Base-by-base conservation (phyloP, 148 eudicot genomes). In the Vaccinium corymbosum region DNA sequence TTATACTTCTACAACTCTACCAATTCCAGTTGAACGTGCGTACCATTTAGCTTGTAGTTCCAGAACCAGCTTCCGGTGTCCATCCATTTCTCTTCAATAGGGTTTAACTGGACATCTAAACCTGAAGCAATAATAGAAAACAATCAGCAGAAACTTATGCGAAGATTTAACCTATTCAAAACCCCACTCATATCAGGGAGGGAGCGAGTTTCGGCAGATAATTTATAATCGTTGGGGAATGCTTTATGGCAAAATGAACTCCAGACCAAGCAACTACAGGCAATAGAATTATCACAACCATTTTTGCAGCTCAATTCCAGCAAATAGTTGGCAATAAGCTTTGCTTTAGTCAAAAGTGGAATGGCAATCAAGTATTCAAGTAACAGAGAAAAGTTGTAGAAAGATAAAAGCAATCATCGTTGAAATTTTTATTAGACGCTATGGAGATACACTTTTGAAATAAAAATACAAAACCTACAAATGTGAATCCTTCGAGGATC, bases 31-130 rank as follows among this genome's bases (percentile, higher is more conserved):
- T 92, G 90, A 86, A 97, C 79, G 78, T 91, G 98, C 64, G 88
- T 80, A 84, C 93, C 98, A 8, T 85, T 91, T 87, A 89, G 85
- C 83, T 87, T 89, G 93, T 97, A 95, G 78, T 83, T 89, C 99
- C 99, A 97, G 84, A 82, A 93, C 99, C 98, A 97, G 91, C 95
- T 94, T 87, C 98, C 99, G 17, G 84, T 85, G 80, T 94, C 92
- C 87, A 92, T 91, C 84, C 89, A 87, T 4, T 81, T 76, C 57
- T 90, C 90, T 87, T 91, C 92, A 78, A 97, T 90, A 50, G 92
- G 92, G 70, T 89, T 86, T 86, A 95, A 83, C 86, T 93, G 92
- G 62, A 85, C 72, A 8, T 80, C 86, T 78, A 97, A 89, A 83
- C 95, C 99, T 97, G 95, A 86, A 87, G 66, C 53, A 51, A n/a